Conservation (phyloP, 129 eudicot species). For the Flaveria sonorensis region DNA sequence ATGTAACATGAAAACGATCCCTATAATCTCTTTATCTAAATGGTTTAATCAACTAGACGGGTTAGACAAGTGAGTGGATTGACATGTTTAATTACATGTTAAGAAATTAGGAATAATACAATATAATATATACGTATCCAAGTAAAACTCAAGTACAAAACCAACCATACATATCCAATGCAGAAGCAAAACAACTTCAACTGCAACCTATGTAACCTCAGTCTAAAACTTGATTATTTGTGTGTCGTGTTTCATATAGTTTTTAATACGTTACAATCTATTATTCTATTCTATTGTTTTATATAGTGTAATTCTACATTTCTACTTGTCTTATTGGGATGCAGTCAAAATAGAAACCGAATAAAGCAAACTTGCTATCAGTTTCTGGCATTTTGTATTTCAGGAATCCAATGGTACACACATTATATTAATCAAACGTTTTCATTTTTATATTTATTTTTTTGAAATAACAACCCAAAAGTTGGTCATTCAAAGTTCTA, state of each 20-base stretch:
- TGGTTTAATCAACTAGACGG: no score
- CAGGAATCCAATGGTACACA: slow-evolving; percentile 18
- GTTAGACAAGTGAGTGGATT: no score
- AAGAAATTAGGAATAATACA: no score
- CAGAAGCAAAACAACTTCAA: no score
- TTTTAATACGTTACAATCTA: background rate
- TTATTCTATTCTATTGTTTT: background rate
- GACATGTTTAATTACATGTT: no score
- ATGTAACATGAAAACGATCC: no score
- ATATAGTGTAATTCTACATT: slow-evolving; percentile 17
- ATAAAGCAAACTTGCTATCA: slow-evolving; percentile 23
- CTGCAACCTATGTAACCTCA: background rate
- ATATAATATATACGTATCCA: no score
- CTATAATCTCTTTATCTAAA: no score
- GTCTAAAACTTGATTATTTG: background rate
- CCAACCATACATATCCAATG: no score
- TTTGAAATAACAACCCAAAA: background rate
- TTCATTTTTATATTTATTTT: background rate
- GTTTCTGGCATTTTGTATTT: slow-evolving; percentile 31
- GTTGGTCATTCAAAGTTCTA: background rate
- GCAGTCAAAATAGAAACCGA: slow-evolving; percentile 34
- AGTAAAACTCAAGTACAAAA: no score
- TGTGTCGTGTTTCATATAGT: background rate
- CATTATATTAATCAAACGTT: slow-evolving; percentile 5
- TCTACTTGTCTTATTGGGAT: slow-evolving; percentile 24